A percentile compares a stretch with the other conserved stretches of the same genome.
Evolutionary conservation across 1,284 basidiomycete species (phyloP).

Genomic region (Rhodofomes roseus): DNA sequence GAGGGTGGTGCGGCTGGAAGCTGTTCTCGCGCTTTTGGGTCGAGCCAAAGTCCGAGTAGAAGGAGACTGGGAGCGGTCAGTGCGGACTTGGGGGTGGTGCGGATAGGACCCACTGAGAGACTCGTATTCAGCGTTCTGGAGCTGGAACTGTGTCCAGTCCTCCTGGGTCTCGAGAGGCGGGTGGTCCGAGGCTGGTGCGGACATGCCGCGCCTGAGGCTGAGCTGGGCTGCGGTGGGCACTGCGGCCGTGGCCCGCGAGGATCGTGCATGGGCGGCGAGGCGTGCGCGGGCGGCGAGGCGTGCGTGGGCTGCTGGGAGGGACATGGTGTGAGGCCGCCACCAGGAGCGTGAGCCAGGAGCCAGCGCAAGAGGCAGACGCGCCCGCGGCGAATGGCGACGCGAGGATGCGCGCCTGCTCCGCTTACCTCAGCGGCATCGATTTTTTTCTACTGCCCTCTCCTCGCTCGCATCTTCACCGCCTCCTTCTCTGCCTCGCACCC

Average conservation of each 20-base stretch:
- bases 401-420: slow-evolving; percentile 18
- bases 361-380: slow-evolving; percentile 12
- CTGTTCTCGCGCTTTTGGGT: slow-evolving; percentile 68
- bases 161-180: slow-evolving; percentile 41
- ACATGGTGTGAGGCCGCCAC: slow-evolving; percentile 21
- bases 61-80: slow-evolving; percentile 47
- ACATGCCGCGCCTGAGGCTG: slow-evolving; percentile 17
- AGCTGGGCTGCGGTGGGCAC: slow-evolving; percentile 8
- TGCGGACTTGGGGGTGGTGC: background rate
- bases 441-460: slow-evolving; percentile 36
- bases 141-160: slow-evolving; percentile 65
- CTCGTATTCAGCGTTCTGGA: slow-evolving; percentile 50
- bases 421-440: slow-evolving; percentile 33
- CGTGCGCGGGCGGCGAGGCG: slow-evolving; percentile 39
- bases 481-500: slow-evolving; percentile 16
- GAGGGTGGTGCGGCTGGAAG: slow-evolving; percentile 71
- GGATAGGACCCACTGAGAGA: slow-evolving; percentile 45
- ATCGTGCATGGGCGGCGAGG: slow-evolving; percentile 36
- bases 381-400: slow-evolving; percentile 13
- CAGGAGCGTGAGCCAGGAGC: background rate
- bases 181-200: slow-evolving; percentile 29
- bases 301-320: slow-evolving; percentile 36
- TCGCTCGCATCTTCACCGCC: slow-evolving; percentile 25
- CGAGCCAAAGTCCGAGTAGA: slow-evolving; percentile 73
- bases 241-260: slow-evolving; percentile 21